Conservation (phyloP, 116 monocot genomes). For the Posidonia oceanica region DNA sequence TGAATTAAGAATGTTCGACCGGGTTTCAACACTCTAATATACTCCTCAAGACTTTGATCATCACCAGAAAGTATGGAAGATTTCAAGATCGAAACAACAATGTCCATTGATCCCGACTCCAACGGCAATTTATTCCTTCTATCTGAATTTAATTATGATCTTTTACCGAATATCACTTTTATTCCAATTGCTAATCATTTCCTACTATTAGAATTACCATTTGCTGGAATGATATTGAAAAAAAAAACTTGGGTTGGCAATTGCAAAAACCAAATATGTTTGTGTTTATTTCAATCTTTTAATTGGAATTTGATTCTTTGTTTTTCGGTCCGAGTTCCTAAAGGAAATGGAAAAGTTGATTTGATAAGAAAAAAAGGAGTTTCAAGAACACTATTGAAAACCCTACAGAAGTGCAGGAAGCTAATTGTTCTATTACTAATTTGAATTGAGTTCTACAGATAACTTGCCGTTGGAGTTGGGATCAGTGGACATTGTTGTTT, state of each 20-base stretch:
- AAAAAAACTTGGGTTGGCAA: too few species aligned
- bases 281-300: too few species aligned
- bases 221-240: too few species aligned
- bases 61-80: constrained; percentile 10
- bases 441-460: constrained; percentile 12
- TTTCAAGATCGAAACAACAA: constrained; percentile 31
- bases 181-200: too few species aligned
- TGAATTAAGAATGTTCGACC: constrained; percentile 43
- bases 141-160: not conserved
- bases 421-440: not conserved
- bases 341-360: not conserved
- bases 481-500: constrained; percentile 37
- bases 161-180: not conserved
- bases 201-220: too few species aligned
- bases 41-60: constrained; percentile 39
- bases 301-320: too few species aligned
- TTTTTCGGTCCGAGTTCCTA: not conserved
- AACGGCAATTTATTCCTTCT: constrained; percentile 23
- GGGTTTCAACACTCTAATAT: constrained; percentile 57
- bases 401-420: too few species aligned
- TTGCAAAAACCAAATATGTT: too few species aligned
- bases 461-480: constrained; percentile 37
- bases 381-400: too few species aligned
- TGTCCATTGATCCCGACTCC: constrained; percentile 30
- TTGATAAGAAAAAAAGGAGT: too few species aligned